Evolutionary conservation across 176 grass and related monocot species (phyloP).

Genomic region (Carex parvula): DNA sequence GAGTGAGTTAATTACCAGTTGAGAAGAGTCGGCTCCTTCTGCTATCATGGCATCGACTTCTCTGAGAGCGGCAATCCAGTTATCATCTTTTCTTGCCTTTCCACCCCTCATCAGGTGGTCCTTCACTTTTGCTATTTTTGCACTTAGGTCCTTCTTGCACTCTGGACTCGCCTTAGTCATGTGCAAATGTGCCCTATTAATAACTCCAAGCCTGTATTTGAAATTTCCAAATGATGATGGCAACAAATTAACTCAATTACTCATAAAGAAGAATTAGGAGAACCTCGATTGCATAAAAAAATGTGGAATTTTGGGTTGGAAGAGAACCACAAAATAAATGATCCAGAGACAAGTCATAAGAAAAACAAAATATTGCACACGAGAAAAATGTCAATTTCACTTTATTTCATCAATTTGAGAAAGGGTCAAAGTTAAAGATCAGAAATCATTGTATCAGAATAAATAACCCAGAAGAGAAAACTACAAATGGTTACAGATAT

Average conservation of each 20-base stretch:
- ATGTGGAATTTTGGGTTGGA: neutral
- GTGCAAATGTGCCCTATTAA: conserved; percentile 48
- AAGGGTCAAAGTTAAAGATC: conserved; percentile 17
- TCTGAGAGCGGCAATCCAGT: conserved; percentile 44
- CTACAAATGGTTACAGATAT: neutral
- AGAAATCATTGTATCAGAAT: conserved; percentile 20
- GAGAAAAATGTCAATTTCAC: neutral
- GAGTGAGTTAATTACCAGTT: conserved; percentile 32
- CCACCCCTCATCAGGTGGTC: conserved; percentile 45
- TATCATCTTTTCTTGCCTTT: conserved; percentile 40
- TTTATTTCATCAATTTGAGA: neutral
- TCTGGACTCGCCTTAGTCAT: conserved; percentile 30
- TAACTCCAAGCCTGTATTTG: conserved; percentile 46
- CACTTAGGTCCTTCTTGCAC: conserved; percentile 30
- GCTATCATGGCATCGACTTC: conserved; percentile 57
- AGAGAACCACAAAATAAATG: neutral
- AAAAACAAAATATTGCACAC: no score
- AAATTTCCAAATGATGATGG: conserved; percentile 13
- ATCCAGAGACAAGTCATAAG: no score
- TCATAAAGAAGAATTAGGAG: neutral
- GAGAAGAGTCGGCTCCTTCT: conserved; percentile 49
- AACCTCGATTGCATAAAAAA: neutral
- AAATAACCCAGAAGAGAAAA: conserved; percentile 7
- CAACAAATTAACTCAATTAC: conserved; percentile 29
- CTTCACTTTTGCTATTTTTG: conserved; percentile 53